Base-by-base conservation (phyloP, 129 eudicot genomes). In the Glebionis coronaria region DNA sequence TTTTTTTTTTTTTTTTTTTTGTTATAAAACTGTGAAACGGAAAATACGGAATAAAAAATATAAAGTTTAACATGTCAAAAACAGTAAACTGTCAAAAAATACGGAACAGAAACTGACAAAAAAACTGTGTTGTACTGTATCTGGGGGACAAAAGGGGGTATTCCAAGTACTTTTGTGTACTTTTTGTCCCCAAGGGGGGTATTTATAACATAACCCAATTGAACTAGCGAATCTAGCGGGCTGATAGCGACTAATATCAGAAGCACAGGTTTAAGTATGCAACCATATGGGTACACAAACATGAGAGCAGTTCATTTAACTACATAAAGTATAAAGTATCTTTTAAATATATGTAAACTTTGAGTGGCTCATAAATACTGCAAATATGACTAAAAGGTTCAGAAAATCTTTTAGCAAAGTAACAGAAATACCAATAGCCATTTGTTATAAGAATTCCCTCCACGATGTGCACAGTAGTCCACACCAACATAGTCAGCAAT, bases 361-460 rank as follows among this genome's bases (percentile, higher is more conserved):
- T 52, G 14, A 7, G 19, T 9, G 12, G 56, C 56, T 16, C 25
- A 52, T 51, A 25, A 16, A 52, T 52, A 10, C 9, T 16, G 18
- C 56, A 16, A 51, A 13, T 3, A 10, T 1, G 25, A 52, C 56
- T 51, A 52, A 10, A 52, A 16, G 20, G 12, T 18, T 52, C 9
- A 51, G 1, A 51, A 15, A 5, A 14, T 52, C 4, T 52, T n/a
- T 16, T 15, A 15, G 40, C 4, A 21, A 55, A 55, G 29, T 19
- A 55, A 55, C 20, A 3, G 27, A 20, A 55, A 55, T 55, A 55
- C 60, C 60, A 21, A 7, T 12, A 55, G 35, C 12, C 12, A 55
- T 55, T 10, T 55, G 60, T 55, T 55, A 55, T 15, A 55, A 27
- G 14, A 55, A 55, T 55, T 55, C 31, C 27, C 12, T 54, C 59